These are phyloP conservation scores for Apiotrichum akiyoshidainum DNA, from an alignment of 1,284 basidiomycete genomes.

Conservation along the genomic window DNA sequence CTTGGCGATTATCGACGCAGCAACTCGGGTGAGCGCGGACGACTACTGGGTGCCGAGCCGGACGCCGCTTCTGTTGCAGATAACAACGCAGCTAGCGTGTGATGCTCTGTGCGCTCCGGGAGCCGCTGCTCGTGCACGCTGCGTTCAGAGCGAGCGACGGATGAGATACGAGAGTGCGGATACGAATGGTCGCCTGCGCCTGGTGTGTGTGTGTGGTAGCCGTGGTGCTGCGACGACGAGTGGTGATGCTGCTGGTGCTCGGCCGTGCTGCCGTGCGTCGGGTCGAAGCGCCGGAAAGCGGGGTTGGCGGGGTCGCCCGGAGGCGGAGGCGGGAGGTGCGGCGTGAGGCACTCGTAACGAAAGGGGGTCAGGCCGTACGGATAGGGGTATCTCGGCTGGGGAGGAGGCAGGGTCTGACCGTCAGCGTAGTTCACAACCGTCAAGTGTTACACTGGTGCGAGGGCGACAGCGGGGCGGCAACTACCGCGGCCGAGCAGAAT, in stretches of 20 bases:
- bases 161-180: too few species aligned
- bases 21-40: background rate
- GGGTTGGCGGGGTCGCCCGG: constrained; percentile 33
- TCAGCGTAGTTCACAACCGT: too few species aligned
- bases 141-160: background rate
- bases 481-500: too few species aligned
- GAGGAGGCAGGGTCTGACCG: background rate
- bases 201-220: background rate
- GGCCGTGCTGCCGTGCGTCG: constrained; percentile 11
- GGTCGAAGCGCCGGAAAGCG: constrained; percentile 31
- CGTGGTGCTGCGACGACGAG: background rate
- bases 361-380: constrained; percentile 39
- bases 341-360: constrained; percentile 34
- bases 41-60: background rate
- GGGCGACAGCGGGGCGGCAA: too few species aligned
- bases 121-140: background rate
- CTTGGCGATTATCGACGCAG: background rate
- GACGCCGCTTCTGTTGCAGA: background rate
- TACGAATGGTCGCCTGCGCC: background rate
- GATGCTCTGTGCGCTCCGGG: background rate
- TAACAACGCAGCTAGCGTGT: constrained; percentile 2
- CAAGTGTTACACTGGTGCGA: too few species aligned
- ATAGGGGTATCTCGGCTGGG: constrained; percentile 21
- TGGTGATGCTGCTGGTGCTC: background rate
- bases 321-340: constrained; percentile 26